Base-by-base conservation (phyloP, 2,329 filamentous ascomycete species). In the Penicillium oxalicum region DNA sequence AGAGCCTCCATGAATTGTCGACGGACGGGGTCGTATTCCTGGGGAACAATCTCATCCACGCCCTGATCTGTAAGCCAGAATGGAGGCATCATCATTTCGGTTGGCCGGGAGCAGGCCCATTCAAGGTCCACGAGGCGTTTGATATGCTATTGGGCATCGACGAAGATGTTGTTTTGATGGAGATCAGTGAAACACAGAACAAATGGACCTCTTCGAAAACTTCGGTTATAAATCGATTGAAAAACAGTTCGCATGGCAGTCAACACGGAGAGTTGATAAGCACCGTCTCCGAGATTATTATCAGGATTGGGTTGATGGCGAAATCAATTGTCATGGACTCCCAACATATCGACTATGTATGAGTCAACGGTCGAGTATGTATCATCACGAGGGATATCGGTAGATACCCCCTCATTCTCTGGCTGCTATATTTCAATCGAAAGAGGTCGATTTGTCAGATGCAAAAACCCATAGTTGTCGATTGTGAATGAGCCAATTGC, bases 151-250 rank as follows among this genome's bases (percentile, higher is more conserved):
- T 66, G 35, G 4, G 51, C 28, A 43, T 67, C 61, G 6, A 67
- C 64, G 41, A 65, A 61, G 13, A 66, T 64, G 44, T 74, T 73
- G 46, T 64, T 68, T 40, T 56, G 56, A 45, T 73, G 63, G 9
- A 73, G 52, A 50, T 73, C 69, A 13, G 66, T 71, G 24, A 73
- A 54, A 1, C 44, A 51, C 42, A 61, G 57, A 9, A 66, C 42
- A 45, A 69, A 73, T 1, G 66, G 67, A 1, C 69, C 68, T 13
- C 62, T 40, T 4, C 64, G 58, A 24, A 64, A 53, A 50, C 69
- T 9, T 25, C 11, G 37, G 11, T 18, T 25, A 25, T 11, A 24
- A 18, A 39, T 24, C 5, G 4, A 18, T 24, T n/a, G 37, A 18
- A 39, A 25, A 3, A 39, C n/a, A 24, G 13, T 25, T 25, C 37